These are phyloP conservation scores for Parathielavia hyrcaniae DNA, from an alignment of 495 filamentous ascomycete genomes.

Conservation along the genomic window DNA sequence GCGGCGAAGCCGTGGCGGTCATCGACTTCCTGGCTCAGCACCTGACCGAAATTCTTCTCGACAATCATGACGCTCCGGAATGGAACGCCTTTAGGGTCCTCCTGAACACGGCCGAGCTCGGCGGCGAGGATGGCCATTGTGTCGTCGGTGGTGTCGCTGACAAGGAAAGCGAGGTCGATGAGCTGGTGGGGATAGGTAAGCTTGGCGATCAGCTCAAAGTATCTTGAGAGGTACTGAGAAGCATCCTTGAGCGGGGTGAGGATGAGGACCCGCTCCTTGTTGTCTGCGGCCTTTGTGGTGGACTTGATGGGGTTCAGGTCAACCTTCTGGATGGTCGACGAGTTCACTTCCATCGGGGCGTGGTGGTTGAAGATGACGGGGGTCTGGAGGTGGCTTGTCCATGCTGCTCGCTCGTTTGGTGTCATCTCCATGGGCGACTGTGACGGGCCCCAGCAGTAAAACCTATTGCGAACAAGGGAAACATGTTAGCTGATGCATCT, in stretches of 20 bases:
- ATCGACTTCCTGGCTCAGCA: slow-evolving; percentile 64
- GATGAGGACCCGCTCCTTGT: slow-evolving; percentile 86
- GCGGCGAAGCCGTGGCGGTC: slow-evolving; percentile 80
- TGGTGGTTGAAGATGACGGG: slow-evolving; percentile 96
- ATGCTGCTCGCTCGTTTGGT: slow-evolving; percentile 78
- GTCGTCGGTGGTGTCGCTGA: slow-evolving; percentile 85
- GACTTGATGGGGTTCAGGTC: slow-evolving; percentile 83
- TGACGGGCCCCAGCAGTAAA: slow-evolving; percentile 92
- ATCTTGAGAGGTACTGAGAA: slow-evolving; percentile 67
- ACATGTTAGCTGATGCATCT: slow-evolving; percentile 10
- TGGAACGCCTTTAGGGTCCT: slow-evolving; percentile 64
- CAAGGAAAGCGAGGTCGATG: slow-evolving; percentile 92
- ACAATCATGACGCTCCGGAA: slow-evolving; percentile 81
- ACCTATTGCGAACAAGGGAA: slow-evolving; percentile 48
- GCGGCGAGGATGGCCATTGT: slow-evolving; percentile 71
- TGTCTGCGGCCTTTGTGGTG: slow-evolving; percentile 65
- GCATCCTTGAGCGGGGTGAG: slow-evolving; percentile 93
- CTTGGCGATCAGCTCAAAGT: slow-evolving; percentile 88
- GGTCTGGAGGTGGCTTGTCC: slow-evolving; percentile 81
- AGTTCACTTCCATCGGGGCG: slow-evolving; percentile 75
- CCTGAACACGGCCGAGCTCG: slow-evolving; percentile 86
- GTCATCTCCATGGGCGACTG: slow-evolving; percentile 93
- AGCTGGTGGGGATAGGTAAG: slow-evolving; percentile 91
- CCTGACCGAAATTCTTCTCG: slow-evolving; percentile 79
- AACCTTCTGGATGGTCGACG: slow-evolving; percentile 65